Evolutionary conservation across 257 asterid genomes (phyloP).

Genomic region (Pogostemon cablin): DNA sequence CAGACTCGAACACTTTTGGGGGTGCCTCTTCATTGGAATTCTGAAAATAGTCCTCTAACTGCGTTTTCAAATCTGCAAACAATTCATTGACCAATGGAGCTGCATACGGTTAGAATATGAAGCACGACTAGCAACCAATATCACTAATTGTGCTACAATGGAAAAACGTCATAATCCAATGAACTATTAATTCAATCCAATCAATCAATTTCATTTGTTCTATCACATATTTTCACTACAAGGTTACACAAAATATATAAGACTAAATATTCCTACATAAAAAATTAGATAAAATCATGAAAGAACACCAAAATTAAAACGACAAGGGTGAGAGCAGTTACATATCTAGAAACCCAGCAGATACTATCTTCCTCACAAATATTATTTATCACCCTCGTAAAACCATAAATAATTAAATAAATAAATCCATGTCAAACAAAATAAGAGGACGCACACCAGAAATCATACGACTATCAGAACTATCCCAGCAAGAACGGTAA

Average conservation of each 20-base stretch:
- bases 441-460: background rate
- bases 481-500: background rate
- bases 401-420: too few relatives aligned
- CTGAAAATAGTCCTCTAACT: constrained; percentile 61
- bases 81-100: constrained; percentile 19
- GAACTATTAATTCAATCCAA: background rate
- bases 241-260: background rate
- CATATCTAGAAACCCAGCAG: background rate
- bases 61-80: constrained; percentile 61
- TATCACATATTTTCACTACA: constrained; percentile 16
- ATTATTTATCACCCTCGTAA: background rate
- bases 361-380: too few relatives aligned
- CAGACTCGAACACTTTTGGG: constrained; percentile 52
- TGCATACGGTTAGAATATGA: constrained; percentile 3
- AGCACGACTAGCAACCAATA: constrained; percentile 12
- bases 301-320: background rate
- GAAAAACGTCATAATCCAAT: background rate
- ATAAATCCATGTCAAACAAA: background rate
- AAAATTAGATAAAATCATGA: too few relatives aligned
- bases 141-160: background rate
- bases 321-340: background rate
- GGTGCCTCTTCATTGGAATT: constrained; percentile 66
- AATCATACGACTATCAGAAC: background rate
- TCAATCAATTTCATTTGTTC: background rate
- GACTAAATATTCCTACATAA: background rate